Evolutionary conservation across 805 yeast genomes (phyloP), one percentile per base, ranked within the genome.

Genomic region (Starmera pachycereana): DNA sequence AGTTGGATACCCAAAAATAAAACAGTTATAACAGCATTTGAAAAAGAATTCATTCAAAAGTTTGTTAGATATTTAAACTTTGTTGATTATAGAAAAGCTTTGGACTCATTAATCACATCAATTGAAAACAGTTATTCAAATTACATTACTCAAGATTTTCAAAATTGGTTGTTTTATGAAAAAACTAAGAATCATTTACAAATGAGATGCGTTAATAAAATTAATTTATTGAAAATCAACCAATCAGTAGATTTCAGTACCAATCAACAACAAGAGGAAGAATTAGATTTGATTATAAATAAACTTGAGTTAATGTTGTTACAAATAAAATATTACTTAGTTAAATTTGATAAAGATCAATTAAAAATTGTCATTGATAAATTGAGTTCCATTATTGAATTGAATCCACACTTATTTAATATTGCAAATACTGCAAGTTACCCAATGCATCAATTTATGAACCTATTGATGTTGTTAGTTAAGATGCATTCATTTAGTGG

Each of bases 1-100:
- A 55, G 57, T 35, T 64, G 69, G 65, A 30, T 60, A 7, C 40
- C 43, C 4, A 47, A 44, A 25, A 48, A 45, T 39, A 51, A 39
- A 36, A 37, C 19, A 3, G 27, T 34, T 1, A 29, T 46, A 14
- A 38, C 53, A 0, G 11, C 35, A 2, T 43, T 52, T 37, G 59
- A 54, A 34, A 6, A 40, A 3, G 33, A 31, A 7, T 50, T 53
- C 35, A 33, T 54, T 29, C 31, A 44, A 4, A 40, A 36, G 12
- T 30, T 51, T 14, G 49, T 47, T 8, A 27, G 33, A 1, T 54
- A 54, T 35, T 40, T 53, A 39, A 49, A 43, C 35, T 48, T 53
- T 31, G 39, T 44, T 12, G 43, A 47, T 32, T 50, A 38, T 22
- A 47, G 46, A 5, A 49, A 47, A 13, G 27, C 46, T 2, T n/a